Percentiles rank a stretch among this genome's conserved stretches.
Conservation (phyloP, 2,329 filamentous ascomycete genomes). For the Podosphaera xanthii region DNA sequence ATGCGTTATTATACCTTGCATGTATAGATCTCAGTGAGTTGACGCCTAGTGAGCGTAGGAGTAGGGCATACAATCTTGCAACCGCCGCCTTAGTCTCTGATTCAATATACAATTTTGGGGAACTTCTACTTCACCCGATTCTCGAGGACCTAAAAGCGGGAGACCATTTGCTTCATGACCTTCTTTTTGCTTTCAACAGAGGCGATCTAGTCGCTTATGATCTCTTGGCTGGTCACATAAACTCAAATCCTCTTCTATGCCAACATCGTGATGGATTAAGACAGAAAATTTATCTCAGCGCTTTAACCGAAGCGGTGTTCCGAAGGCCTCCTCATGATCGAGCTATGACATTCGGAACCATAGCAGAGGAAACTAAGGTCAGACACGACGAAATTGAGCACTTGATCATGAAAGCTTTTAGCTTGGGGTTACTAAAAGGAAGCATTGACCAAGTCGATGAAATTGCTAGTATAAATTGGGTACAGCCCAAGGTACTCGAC, state of each 20-base stretch:
- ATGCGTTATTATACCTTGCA: conserved; percentile 88
- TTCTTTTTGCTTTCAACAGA: conserved; percentile 95
- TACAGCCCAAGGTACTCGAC: conserved; percentile 93
- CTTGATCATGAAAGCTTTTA: conserved; percentile 96
- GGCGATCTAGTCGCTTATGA: conserved; percentile 81
- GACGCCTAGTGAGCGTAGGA: conserved; percentile 49
- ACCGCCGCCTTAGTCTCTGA: conserved; percentile 83
- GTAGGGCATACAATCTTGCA: conserved; percentile 75
- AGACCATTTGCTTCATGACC: conserved; percentile 72
- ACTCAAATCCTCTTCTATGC: conserved; percentile 55
- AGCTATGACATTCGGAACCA: conserved; percentile 75
- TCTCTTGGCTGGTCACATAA: conserved; percentile 56
- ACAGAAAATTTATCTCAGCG: conserved; percentile 94
- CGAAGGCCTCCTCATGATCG: conserved; percentile 86
- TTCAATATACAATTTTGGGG: conserved; percentile 97
- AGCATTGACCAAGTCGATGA: conserved; percentile 93
- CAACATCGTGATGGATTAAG: conserved; percentile 68
- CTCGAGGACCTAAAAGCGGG: conserved; percentile 63
- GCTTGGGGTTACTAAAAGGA: conserved; percentile 67
- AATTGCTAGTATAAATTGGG: conserved; percentile 91
- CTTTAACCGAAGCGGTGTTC: conserved; percentile 90
- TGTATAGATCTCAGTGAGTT: conserved; percentile 72
- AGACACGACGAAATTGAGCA: conserved; percentile 84
- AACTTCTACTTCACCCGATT: conserved; percentile 92
- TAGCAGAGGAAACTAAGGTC: conserved; percentile 82